Evolutionary conservation across 495 filamentous ascomycete species (phyloP).

Genomic region (Pseudomonodictys pantanalensis): DNA sequence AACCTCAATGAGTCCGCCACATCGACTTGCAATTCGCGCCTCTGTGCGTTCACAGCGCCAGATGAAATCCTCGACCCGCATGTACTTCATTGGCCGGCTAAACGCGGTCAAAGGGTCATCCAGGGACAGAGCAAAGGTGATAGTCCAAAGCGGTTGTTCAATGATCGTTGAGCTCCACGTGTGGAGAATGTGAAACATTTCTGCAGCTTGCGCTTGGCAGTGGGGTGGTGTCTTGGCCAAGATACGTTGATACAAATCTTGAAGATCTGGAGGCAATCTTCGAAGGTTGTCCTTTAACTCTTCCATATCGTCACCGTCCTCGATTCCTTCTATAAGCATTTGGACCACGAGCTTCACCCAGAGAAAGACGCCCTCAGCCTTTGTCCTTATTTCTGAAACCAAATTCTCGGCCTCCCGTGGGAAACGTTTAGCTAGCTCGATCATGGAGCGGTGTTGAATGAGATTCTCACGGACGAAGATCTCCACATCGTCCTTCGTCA

Average conservation of each 20-base stretch:
- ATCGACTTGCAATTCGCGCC: neutral
- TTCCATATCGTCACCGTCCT: constrained; percentile 4
- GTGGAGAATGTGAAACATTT: constrained; percentile 2
- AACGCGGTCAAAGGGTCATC: no score
- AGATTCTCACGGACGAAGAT: neutral
- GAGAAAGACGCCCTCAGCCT: constrained; percentile 1
- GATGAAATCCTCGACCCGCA: neutral
- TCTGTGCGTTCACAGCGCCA: neutral
- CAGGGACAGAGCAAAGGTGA: no score
- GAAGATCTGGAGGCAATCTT: neutral
- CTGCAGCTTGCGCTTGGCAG: neutral
- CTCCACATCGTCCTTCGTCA: neutral
- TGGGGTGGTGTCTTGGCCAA: neutral
- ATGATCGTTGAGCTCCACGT: neutral
- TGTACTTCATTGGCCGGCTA: neutral
- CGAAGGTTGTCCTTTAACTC: neutral
- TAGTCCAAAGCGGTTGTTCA: neutral
- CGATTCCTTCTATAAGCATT: neutral
- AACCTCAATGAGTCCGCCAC: neutral
- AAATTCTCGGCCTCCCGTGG: neutral
- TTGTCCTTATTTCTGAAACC: neutral
- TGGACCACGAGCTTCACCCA: neutral
- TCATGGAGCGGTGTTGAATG: neutral
- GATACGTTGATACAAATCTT: neutral
- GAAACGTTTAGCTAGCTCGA: neutral